Evolutionary conservation across 192 early-diverging fungal genomes (phyloP), one percentile per base, ranked within the genome.

Genomic region (Podila horticola): DNA sequence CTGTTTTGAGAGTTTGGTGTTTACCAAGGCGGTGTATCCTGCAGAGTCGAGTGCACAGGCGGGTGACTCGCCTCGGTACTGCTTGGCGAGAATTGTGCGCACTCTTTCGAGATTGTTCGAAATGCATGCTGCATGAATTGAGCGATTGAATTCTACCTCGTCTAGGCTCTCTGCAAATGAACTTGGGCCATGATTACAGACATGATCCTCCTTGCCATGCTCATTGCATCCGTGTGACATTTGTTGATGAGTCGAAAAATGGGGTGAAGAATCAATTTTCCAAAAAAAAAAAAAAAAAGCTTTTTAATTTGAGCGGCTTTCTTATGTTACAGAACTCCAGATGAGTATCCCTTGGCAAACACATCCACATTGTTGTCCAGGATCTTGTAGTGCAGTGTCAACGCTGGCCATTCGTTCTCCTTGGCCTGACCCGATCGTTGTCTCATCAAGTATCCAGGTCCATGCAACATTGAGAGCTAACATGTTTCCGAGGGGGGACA

Each of bases 351-450:
- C 65, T 86, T 88, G 30, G 87, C 83, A 82, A 90, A 90, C 65
- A 90, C 87, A 30, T 86, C 82, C 26, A 86, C 88, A 61, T 86
- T 89, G 69, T 90, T 90, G 69, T 90, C 89, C 2, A 90, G 48
- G 28, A 88, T 86, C 69, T 88, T 87, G 62, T 89, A 90, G 64
- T 90, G 89, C 49, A 88, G 55, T 19, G 86, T 83, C 49, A 85
- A 75, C 55, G 87, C 64, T 22, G 74, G 82, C 71, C 73, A 83
- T 41, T 70, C 73, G 34, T 72, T 82, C 48, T 84, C 83, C 31
- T 69, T 64, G 63, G 71, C 82, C 22, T 75, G 66, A 5, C 72
- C 67, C 58, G 69, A 26, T 5, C 72, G 59, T 5, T 72, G 30
- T 6, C 63, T 64, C 28, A 81, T 66, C 24, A 83, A 34, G 62